Evolutionary conservation across 192 early-diverging fungal genomes (phyloP).

Genomic region (Coemansia interrupta): DNA sequence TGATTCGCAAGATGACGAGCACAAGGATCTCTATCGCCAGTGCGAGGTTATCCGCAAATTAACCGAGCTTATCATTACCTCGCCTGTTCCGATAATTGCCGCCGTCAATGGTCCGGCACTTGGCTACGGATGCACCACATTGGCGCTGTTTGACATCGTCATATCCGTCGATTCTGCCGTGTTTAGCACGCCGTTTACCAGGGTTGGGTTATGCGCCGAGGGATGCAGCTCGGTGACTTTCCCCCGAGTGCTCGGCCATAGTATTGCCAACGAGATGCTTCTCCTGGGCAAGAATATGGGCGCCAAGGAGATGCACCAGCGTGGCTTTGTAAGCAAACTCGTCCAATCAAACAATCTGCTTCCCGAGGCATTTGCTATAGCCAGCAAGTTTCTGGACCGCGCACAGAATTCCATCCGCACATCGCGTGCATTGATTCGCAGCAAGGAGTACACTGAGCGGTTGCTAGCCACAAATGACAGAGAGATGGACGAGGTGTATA

Average conservation of each 20-base stretch:
- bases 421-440: constrained; percentile 57
- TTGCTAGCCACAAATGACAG: constrained; percentile 52
- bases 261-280: constrained; percentile 67
- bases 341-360: constrained; percentile 54
- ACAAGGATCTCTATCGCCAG: constrained; percentile 7
- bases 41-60: constrained; percentile 26
- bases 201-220: constrained; percentile 70
- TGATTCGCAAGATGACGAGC: constrained; percentile 12
- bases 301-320: constrained; percentile 59
- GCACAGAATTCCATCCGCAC: constrained; percentile 57
- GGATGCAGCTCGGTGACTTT: constrained; percentile 68
- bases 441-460: constrained; percentile 33
- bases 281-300: constrained; percentile 56
- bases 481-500: constrained; percentile 59
- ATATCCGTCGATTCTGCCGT: constrained; percentile 61
- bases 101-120: constrained; percentile 69
- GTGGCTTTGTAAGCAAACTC: constrained; percentile 57
- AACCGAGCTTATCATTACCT: constrained; percentile 56
- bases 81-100: constrained; percentile 67
- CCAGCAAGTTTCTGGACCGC: constrained; percentile 53
- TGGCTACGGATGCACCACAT: constrained; percentile 65
- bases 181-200: constrained; percentile 72
- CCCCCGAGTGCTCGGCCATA: constrained; percentile 62
- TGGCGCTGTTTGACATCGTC: constrained; percentile 67
- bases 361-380: constrained; percentile 50